A percentile compares a stretch with the other conserved stretches of the same genome.
phyloP scores from a whole-genome alignment of 805 yeast genomes.

The Henningerozyma blattae region DNA sequence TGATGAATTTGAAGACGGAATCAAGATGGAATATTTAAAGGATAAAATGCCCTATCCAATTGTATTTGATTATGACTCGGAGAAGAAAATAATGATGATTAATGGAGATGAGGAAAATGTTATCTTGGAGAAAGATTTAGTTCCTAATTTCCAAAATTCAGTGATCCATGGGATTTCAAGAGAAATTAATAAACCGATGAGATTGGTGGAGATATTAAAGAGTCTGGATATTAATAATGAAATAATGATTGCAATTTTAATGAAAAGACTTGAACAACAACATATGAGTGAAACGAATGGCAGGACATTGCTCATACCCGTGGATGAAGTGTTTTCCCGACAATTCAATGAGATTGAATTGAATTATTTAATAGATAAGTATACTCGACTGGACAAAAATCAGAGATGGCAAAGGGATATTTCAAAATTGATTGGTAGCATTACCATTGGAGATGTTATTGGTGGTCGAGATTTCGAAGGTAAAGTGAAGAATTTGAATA shows the following conservation, averaged over 20 bases:
- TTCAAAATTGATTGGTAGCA: conserved; percentile 13
- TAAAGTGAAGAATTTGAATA: conserved; percentile 17
- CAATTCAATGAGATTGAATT: conserved; percentile 31
- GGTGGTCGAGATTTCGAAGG: conserved; percentile 18
- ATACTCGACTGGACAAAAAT: no score
- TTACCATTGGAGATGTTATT: conserved; percentile 29
- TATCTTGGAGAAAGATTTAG: conserved; percentile 46
- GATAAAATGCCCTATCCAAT: no score
- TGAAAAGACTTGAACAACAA: no score
- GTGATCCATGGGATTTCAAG: conserved; percentile 53
- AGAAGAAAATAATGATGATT: no score
- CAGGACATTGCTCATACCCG: conserved; percentile 39
- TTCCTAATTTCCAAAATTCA: conserved; percentile 52
- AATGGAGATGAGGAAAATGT: conserved; percentile 3
- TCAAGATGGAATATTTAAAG: conserved; percentile 2
- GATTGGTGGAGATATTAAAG: background rate
- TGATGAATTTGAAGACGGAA: conserved; percentile 4
- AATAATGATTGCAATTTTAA: no score
- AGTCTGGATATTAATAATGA: conserved; percentile 7
- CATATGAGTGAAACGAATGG: no score
- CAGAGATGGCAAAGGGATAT: conserved; percentile 17
- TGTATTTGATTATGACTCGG: no score
- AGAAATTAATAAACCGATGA: conserved; percentile 26
- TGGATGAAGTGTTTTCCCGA: conserved; percentile 26
- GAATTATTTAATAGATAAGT: conserved; percentile 28